phyloP scores from a whole-genome alignment of 2,329 filamentous ascomycete genomes.

The Penicillium sp. region DNA sequence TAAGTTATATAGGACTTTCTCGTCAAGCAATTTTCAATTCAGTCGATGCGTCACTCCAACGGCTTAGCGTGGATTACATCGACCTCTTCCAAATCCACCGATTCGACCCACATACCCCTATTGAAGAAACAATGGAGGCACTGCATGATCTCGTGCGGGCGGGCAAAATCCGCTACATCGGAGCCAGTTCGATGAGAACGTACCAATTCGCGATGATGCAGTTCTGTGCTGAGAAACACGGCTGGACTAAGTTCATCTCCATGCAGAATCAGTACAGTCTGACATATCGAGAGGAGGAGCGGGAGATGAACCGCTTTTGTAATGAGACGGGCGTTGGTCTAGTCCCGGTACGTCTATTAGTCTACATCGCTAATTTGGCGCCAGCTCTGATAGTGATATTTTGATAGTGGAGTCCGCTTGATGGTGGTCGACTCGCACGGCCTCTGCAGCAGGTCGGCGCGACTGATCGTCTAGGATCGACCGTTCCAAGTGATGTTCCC shows the following conservation, averaged over 20 bases:
- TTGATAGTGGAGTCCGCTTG: conserved; percentile 5
- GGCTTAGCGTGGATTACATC: conserved; percentile 1
- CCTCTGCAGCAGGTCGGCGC: conserved; percentile 2
- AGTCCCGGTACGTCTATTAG: conserved; percentile 4
- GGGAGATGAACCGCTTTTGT: conserved; percentile 28
- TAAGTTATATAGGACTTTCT: conserved; percentile 48
- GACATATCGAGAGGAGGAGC: conserved; percentile 29
- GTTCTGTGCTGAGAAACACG: conserved; percentile 55
- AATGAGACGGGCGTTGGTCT: conserved; percentile 16
- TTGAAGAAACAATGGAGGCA: conserved; percentile 52
- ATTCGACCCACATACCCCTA: conserved; percentile 35
- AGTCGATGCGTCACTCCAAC: conserved; percentile 48
- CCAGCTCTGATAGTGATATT: no score
- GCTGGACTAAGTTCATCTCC: conserved; percentile 61
- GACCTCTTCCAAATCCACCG: conserved; percentile 8
- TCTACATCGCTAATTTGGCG: background rate
- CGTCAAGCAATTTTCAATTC: conserved; percentile 64
- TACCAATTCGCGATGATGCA: conserved; percentile 48
- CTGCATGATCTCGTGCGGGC: conserved; percentile 42
- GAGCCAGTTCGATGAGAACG: conserved; percentile 21
- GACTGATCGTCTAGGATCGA: conserved; percentile 1
- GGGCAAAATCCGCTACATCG: conserved; percentile 40
- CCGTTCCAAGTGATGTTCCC: conserved; percentile 1
- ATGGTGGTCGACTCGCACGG: conserved; percentile 9
- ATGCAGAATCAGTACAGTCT: conserved; percentile 51